Base-by-base conservation (phyloP, 257 asterid species). In the Solanum chiquidenum region DNA sequence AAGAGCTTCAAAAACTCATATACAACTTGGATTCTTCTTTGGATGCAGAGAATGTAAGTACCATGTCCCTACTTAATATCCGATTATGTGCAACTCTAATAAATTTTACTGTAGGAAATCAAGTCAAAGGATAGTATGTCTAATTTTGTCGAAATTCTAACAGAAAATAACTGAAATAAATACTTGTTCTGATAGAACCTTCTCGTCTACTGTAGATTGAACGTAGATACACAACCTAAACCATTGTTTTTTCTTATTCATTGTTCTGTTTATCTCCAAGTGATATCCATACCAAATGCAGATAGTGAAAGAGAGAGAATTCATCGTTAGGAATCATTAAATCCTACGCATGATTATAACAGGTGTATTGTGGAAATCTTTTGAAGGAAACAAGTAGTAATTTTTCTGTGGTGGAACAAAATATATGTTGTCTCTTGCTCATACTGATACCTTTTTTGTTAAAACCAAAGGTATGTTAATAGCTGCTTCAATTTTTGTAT, bases 1-100 rank as follows among this genome's bases (percentile, higher is more conserved):
- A 93, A 89, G 91, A 90, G 88, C 94, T 95, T 80, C 96, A 89
- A 89, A 94, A 90, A 85, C 92, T 94, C 23, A 87, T 95, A 90
- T 58, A 35, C 86, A 46, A 77, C 75, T 85, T 95, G 46, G 95
- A 92, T 86, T 87, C 88, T 86, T 93, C 98, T n/a, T 86, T 90
- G 49, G 90, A 94, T 83, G 93, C 95, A 10, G 94, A 94, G 80
- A 87, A 85, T 49, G 98, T 91, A 90, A 90, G 96, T 89, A 31
- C 23, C 68, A 29, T 46, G 35, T 2, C 9, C 20, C 7, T 33
- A 23, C 31, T n/a, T 69, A 58, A 40, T 31, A 80, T 46, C 85
- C 5, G 0, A 80, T 80, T 46, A 18, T 49, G 86, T 20, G 44
- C 44, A 46, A 80, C 35, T 29, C n/a, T 79, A 8, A 79, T 27